Conservation (phyloP, 306 rosid species). For the Quillaja saponaria region DNA sequence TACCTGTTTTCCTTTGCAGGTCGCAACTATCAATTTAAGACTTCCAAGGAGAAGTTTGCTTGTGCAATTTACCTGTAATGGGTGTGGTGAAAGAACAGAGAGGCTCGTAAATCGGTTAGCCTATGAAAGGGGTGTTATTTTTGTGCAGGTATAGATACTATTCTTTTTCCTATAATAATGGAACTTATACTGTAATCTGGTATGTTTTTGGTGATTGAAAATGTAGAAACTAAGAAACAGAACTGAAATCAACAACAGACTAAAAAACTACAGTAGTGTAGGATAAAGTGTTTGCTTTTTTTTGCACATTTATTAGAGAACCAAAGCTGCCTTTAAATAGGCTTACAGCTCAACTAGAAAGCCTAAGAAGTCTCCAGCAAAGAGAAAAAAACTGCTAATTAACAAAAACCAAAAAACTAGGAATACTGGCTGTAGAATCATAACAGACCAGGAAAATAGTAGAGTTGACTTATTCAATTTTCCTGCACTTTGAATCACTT, state of each 20-base stretch:
- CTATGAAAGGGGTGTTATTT: slow-evolving; percentile 72
- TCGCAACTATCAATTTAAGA: slow-evolving; percentile 55
- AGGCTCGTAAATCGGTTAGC: slow-evolving; percentile 77
- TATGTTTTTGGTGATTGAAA: slow-evolving; percentile 20
- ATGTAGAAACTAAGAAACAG: not conserved
- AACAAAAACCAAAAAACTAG: too few species aligned
- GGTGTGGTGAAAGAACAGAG: slow-evolving; percentile 77
- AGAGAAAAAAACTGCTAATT: too few species aligned
- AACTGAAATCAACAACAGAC: too few species aligned
- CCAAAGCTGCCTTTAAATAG: too few species aligned
- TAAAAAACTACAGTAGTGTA: too few species aligned
- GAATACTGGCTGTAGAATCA: too few species aligned
- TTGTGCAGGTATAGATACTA: slow-evolving; percentile 64
- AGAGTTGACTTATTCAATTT: too few species aligned
- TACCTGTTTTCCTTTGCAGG: slow-evolving; percentile 42
- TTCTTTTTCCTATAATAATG: slow-evolving; percentile 14
- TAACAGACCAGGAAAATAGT: too few species aligned
- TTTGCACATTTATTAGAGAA: too few species aligned
- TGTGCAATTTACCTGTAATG: slow-evolving; percentile 73
- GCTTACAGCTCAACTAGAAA: too few species aligned
- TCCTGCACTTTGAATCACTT: not conserved
- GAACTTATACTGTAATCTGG: slow-evolving; percentile 5
- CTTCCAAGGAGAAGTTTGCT: slow-evolving; percentile 88
- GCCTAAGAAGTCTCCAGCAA: too few species aligned
- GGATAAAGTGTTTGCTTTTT: too few species aligned